Evolutionary conservation across 2,329 filamentous ascomycete species (phyloP), one percentile per base, ranked within the genome.

Genomic region (Aspergillus novoparasiticus): DNA sequence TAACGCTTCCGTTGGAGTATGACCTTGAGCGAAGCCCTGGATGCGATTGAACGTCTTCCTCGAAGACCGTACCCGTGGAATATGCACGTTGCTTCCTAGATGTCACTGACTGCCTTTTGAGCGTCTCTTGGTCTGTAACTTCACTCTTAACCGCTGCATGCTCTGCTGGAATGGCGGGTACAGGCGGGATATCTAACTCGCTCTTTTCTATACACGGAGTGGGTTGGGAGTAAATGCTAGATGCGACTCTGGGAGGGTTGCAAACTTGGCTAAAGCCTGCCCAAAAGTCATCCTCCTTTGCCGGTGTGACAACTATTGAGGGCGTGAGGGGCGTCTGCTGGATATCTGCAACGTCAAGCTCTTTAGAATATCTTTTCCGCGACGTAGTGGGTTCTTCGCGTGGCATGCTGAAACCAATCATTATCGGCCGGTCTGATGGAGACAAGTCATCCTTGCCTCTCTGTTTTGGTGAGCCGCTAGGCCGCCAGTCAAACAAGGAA

Each of bases 291-390:
- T 77, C 73, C 28, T 81, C 78, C 45, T 73, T 72, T 11, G 81
- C 80, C 5, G 81, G 80, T 0, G 81, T 83, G 19, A 83, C 72
- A 19, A 83, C 68, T 50, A 83, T 83, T 0, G 78, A 77, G 4
- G 81, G 81, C 1, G 81, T 82, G 21, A 75, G 71, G 1, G 80
- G 79, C 3, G 79, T 79, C 14, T 68, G 68, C 59, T 72, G 71
- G 32, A 69, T 72, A 8, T 69, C 66, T 32, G 71, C 66, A 63
- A 72, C 72, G 39, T 78, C 73, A 16, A 66, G 57, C 32, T 72
- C 75, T 60, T 64, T 72, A 16, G 66, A 36, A 28, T 64, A 66
- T 26, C 71, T 65, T 0, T 67, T 63, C 21, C 64, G 58, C 28
- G 68, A 58, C 21, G 67, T 60, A 34, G 64, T 63, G 6, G 76